Evolutionary conservation across 129 eudicot genomes (phyloP).

Genomic region (Artemisia annua): DNA sequence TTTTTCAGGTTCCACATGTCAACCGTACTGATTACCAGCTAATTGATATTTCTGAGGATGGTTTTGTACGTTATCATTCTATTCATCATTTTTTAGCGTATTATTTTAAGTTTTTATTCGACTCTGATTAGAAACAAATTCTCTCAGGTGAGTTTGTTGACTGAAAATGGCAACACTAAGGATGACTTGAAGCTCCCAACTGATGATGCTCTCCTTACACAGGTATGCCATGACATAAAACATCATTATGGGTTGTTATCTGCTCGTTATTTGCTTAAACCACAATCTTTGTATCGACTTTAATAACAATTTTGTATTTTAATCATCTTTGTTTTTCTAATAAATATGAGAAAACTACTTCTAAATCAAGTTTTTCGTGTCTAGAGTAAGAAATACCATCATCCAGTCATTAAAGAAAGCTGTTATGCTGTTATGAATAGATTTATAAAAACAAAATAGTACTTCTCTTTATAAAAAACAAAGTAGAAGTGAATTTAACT

Average conservation of each 20-base stretch:
- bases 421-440: too few relatives aligned
- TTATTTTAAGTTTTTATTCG: background rate
- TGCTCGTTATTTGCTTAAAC: background rate
- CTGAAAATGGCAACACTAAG: conserved; percentile 73
- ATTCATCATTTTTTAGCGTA: background rate
- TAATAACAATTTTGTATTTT: background rate
- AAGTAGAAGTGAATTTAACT: too few relatives aligned
- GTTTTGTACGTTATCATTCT: conserved; percentile 54
- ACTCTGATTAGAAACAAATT: background rate
- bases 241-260: background rate
- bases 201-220: conserved; percentile 56
- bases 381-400: background rate
- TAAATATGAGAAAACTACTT: background rate
- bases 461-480: too few relatives aligned
- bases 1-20: conserved; percentile 78
- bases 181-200: conserved; percentile 84
- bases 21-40: conserved; percentile 70
- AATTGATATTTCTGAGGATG: conserved; percentile 77
- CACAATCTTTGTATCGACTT: too few relatives aligned
- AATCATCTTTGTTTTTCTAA: background rate
- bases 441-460: too few relatives aligned
- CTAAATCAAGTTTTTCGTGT: background rate
- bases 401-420: too few relatives aligned
- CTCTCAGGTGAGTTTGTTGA: conserved; percentile 65
- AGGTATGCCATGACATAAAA: conserved; percentile 33